Conservation (phyloP, 495 filamentous ascomycete species). For the Podospora bellae-mahoneyi region DNA sequence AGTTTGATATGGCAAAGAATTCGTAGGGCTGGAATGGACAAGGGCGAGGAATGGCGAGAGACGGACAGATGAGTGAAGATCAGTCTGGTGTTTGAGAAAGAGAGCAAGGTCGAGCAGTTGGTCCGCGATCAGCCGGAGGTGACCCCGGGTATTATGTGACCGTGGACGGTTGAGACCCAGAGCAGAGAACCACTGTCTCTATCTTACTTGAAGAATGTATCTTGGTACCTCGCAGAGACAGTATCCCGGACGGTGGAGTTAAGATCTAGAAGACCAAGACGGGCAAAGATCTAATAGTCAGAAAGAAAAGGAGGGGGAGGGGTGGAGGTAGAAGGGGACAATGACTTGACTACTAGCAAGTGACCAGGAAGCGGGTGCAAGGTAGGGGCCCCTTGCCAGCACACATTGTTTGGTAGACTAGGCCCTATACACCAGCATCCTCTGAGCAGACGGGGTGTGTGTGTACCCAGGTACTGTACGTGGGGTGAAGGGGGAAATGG, state of each 20-base stretch:
- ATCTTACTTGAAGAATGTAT: background rate
- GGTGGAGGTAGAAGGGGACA: conserved; percentile 4
- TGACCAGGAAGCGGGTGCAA: conserved; percentile 18
- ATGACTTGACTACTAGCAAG: conserved; percentile 2
- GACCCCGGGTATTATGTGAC: conserved; percentile 14
- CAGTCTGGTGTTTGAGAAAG: conserved; percentile 1
- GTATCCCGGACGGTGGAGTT: conserved; percentile 15
- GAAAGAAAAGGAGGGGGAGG: conserved; percentile 7
- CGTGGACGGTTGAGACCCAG: conserved; percentile 4
- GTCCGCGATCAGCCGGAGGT: conserved; percentile 14
- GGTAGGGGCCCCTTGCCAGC: conserved; percentile 24
- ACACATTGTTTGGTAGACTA: conserved; percentile 26
- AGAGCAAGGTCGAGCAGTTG: conserved; percentile 13
- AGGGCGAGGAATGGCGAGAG: conserved; percentile 1
- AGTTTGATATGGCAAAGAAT: conserved; percentile 20
- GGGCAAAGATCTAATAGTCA: background rate
- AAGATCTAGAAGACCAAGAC: conserved; percentile 8
- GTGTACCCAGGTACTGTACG: conserved; percentile 18
- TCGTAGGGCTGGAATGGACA: background rate
- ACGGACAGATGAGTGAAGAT: background rate
- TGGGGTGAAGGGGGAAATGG: conserved; percentile 9
- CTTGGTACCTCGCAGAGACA: conserved; percentile 12
- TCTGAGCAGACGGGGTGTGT: conserved; percentile 15
- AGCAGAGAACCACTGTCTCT: background rate
- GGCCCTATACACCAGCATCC: conserved; percentile 18